Conservation (phyloP, 148 eudicot genomes). For the Amaranthus hypochondriacus region DNA sequence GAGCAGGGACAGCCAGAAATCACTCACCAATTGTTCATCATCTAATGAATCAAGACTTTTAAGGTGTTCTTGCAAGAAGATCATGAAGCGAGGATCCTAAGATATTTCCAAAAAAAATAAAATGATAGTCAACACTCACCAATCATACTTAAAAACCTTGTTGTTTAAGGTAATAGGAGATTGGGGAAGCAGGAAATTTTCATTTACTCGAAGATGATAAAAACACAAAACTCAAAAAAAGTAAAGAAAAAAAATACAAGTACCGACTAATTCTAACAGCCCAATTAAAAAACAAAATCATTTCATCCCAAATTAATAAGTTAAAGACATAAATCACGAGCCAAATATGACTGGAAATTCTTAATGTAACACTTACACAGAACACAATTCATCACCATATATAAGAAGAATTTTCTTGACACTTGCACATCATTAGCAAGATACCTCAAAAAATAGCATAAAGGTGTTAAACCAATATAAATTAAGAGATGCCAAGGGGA, state of each 20-base stretch:
- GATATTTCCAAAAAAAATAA: background rate
- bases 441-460: too few relatives aligned
- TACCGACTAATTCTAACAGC: background rate
- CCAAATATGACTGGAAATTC: background rate
- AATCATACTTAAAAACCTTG: too few relatives aligned
- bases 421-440: too few relatives aligned
- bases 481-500: too few relatives aligned
- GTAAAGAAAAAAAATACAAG: background rate
- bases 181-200: background rate
- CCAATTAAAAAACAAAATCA: background rate
- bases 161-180: background rate
- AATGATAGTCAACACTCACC: too few relatives aligned
- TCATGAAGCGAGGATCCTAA: slow-evolving; percentile 65
- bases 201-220: background rate
- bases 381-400: too few relatives aligned
- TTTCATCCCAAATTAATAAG: background rate
- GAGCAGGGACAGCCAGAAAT: background rate
- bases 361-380: background rate
- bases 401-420: too few relatives aligned
- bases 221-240: background rate
- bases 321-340: background rate
- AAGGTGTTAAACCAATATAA: background rate
- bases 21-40: slow-evolving; percentile 54
- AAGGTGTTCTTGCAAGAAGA: slow-evolving; percentile 44
- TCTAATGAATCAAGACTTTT: slow-evolving; percentile 33